phyloP scores from a whole-genome alignment of 176 grass and related monocot genomes.

The Ensete glaucum region DNA sequence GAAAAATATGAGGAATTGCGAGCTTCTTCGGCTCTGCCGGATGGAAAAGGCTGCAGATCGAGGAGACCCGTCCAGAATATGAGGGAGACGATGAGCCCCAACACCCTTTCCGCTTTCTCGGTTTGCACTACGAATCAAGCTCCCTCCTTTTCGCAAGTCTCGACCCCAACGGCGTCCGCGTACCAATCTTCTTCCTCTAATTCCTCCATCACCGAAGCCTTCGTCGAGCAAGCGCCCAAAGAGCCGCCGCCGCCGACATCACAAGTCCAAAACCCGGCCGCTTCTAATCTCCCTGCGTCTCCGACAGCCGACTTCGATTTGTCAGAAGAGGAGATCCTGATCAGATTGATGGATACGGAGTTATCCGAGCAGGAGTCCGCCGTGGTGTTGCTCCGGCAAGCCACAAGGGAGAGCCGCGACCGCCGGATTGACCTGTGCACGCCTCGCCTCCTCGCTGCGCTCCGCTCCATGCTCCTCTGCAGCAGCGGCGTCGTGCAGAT shows the following conservation, averaged over 20 bases:
- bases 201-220: slow-evolving; percentile 28
- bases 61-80: background rate
- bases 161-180: slow-evolving; percentile 25
- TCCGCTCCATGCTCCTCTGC: slow-evolving; percentile 41
- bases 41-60: background rate
- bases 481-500: slow-evolving; percentile 27
- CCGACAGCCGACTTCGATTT: slow-evolving; percentile 7
- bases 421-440: slow-evolving; percentile 56
- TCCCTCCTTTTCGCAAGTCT: slow-evolving; percentile 28
- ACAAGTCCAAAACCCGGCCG: background rate
- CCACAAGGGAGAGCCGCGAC: slow-evolving; percentile 54
- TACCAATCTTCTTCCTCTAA: slow-evolving; percentile 26
- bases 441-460: slow-evolving; percentile 42
- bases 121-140: background rate
- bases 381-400: slow-evolving; percentile 36
- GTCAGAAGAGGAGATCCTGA: slow-evolving; percentile 51
- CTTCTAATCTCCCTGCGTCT: background rate
- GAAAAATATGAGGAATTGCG: background rate
- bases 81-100: background rate
- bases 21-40: no score
- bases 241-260: slow-evolving; percentile 5
- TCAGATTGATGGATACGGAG: slow-evolving; percentile 42
- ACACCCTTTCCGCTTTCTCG: slow-evolving; percentile 11
- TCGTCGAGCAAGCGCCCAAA: slow-evolving; percentile 21
- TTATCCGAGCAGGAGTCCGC: slow-evolving; percentile 25